Evolutionary conservation across 1,139 yeast species (phyloP).

Genomic region (Debaryomyces nepalensis): DNA sequence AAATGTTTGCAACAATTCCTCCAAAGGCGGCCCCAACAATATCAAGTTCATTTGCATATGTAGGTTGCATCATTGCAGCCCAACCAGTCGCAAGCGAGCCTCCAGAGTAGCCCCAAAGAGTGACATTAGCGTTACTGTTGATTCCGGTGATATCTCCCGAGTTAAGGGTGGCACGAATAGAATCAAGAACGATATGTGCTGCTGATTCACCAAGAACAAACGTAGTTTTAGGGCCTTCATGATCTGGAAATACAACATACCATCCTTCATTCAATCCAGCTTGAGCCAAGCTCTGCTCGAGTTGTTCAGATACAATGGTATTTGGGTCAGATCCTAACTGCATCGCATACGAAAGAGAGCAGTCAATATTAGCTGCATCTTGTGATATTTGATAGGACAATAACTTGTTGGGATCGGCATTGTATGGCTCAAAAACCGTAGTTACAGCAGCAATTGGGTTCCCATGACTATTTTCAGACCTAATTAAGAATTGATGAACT

Average conservation of each 20-base stretch:
- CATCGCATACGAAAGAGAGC: slow-evolving; percentile 39
- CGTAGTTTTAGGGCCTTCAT: slow-evolving; percentile 34
- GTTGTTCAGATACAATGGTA: slow-evolving; percentile 24
- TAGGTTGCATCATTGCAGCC: slow-evolving; percentile 40
- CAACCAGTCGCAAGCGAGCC: slow-evolving; percentile 43
- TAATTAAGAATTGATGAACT: slow-evolving; percentile 37
- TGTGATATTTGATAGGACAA: slow-evolving; percentile 39
- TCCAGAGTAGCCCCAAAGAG: slow-evolving; percentile 47
- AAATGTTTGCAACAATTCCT: slow-evolving; percentile 33
- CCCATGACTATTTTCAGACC: slow-evolving; percentile 38
- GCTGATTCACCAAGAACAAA: slow-evolving; percentile 38
- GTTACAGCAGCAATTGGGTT: slow-evolving; percentile 35
- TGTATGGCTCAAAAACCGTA: slow-evolving; percentile 36
- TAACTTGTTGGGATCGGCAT: slow-evolving; percentile 33
- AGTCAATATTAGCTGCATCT: slow-evolving; percentile 33
- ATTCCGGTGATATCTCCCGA: slow-evolving; percentile 34
- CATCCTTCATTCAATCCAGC: slow-evolving; percentile 35
- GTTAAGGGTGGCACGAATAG: slow-evolving; percentile 34
- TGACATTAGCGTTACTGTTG: slow-evolving; percentile 29
- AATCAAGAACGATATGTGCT: slow-evolving; percentile 37
- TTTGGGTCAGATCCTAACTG: slow-evolving; percentile 24
- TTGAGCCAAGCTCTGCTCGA: slow-evolving; percentile 34
- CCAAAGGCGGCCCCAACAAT: slow-evolving; percentile 37
- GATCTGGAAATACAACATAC: slow-evolving; percentile 40
- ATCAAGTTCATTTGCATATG: slow-evolving; percentile 37